These are phyloP conservation scores for Hibiscus trionum DNA, from an alignment of 345 rosid species.

Conservation along the genomic window DNA sequence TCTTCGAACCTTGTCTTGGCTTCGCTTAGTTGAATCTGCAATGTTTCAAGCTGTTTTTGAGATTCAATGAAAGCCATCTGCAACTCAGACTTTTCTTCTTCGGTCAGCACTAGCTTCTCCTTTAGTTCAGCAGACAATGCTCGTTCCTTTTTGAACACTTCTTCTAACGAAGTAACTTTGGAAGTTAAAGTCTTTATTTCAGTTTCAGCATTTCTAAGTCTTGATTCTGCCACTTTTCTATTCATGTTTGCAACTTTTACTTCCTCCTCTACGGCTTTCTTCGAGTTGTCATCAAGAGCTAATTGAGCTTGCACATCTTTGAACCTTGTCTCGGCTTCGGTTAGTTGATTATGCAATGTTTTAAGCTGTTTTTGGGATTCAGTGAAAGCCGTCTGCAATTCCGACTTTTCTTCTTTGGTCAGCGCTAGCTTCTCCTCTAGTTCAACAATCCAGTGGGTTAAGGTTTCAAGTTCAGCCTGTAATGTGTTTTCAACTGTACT, in stretches of 20 bases:
- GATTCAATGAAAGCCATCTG: slow-evolving; percentile 39
- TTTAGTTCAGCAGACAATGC: slow-evolving; percentile 40
- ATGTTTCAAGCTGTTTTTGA: slow-evolving; percentile 37
- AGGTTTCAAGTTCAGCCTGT: slow-evolving; percentile 43
- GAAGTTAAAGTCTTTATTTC: slow-evolving; percentile 41
- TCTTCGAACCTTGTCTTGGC: slow-evolving; percentile 37
- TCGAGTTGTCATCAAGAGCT: slow-evolving; percentile 33
- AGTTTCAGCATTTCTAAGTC: slow-evolving; percentile 39
- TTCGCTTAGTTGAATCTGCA: slow-evolving; percentile 32
- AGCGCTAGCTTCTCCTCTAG: slow-evolving; percentile 54
- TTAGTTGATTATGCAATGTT: slow-evolving; percentile 31
- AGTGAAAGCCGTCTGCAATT: slow-evolving; percentile 39
- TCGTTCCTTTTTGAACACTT: not conserved
- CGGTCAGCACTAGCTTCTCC: slow-evolving; percentile 44
- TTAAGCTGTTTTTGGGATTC: slow-evolving; percentile 43
- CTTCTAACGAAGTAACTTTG: slow-evolving; percentile 40
- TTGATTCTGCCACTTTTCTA: slow-evolving; percentile 42
- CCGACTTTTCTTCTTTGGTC: slow-evolving; percentile 44
- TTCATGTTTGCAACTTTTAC: slow-evolving; percentile 28
- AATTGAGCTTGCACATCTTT: slow-evolving; percentile 35
- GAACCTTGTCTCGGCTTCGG: slow-evolving; percentile 37
- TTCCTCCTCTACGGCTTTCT: slow-evolving; percentile 43
- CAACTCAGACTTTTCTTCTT: slow-evolving; percentile 48
- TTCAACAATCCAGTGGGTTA: slow-evolving; percentile 43
- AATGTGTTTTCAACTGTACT: slow-evolving; percentile 23